Percentiles rank a stretch among this genome's conserved stretches.
Evolutionary conservation across 306 rosid genomes (phyloP).

Genomic region (Gastrolobium bilobum): DNA sequence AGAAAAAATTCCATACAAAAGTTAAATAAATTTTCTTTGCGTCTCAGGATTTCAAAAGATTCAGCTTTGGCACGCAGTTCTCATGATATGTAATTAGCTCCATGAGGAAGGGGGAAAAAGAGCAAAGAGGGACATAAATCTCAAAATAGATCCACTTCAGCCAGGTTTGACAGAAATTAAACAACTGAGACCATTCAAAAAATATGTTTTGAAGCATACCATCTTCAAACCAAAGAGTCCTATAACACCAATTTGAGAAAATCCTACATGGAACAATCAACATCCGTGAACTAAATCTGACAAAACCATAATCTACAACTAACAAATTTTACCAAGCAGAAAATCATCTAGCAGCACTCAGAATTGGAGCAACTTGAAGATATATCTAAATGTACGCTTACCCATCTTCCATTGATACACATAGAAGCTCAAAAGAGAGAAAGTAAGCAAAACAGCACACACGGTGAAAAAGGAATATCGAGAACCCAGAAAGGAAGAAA

Average conservation of each 20-base stretch:
- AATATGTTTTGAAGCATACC: conserved; percentile 14
- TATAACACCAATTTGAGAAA: conserved; percentile 35
- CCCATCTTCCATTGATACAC: conserved; percentile 38
- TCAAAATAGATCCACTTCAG: conserved; percentile 19
- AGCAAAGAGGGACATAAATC: neutral
- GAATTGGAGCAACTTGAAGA: conserved; percentile 37
- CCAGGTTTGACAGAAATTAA: conserved; percentile 7
- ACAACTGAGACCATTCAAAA: conserved; percentile 18
- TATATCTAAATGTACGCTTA: conserved; percentile 25
- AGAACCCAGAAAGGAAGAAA: no score
- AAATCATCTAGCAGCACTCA: conserved; percentile 41
- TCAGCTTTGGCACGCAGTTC: conserved; percentile 32
- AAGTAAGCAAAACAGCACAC: conserved; percentile 35
- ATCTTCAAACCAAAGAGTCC: conserved; percentile 16
- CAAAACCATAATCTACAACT: conserved; percentile 38
- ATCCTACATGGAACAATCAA: conserved; percentile 9
- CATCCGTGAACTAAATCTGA: neutral
- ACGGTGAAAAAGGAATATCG: conserved; percentile 31
- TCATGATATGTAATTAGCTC: conserved; percentile 1
- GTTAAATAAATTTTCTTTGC: neutral
- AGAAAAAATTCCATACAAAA: conserved; percentile 18
- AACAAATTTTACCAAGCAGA: conserved; percentile 26
- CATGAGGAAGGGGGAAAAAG: neutral
- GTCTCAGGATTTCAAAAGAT: neutral
- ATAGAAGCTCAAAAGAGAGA: conserved; percentile 36